phyloP scores from a whole-genome alignment of 2,329 filamentous ascomycete genomes.

The Didymella glomerata region DNA sequence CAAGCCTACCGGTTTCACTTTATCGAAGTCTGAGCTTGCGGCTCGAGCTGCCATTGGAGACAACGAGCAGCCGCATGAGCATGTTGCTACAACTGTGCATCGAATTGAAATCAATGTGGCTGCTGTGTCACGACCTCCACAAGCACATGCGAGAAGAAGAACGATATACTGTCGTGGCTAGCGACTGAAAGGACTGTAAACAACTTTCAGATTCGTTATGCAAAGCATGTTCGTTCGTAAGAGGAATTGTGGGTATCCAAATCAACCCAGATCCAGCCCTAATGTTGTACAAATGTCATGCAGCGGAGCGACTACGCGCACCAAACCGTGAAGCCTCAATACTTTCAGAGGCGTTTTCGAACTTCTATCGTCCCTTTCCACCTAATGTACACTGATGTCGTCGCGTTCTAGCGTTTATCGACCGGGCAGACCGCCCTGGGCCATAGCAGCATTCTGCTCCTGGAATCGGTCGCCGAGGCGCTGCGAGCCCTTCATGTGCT shows the following conservation, averaged over 20 bases:
- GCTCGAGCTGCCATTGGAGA: not conserved
- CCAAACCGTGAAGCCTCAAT: not conserved
- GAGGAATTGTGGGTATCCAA: constrained; percentile 21
- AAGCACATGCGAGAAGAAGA: not conserved
- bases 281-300: constrained; percentile 25
- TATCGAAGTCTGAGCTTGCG: not conserved
- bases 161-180: not conserved
- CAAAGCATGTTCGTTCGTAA: constrained; percentile 16
- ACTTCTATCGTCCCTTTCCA: not conserved
- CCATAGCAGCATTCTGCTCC: constrained; percentile 74
- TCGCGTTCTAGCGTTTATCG: constrained; percentile 39
- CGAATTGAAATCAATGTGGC: not conserved
- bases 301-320: constrained; percentile 11
- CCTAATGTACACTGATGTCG: constrained; percentile 16
- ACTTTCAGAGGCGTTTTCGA: not conserved
- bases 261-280: constrained; percentile 20
- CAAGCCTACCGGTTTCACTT: not conserved
- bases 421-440: constrained; percentile 65
- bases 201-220: constrained; percentile 9
- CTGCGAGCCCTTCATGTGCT: constrained; percentile 91
- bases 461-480: constrained; percentile 91
- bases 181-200: not conserved
- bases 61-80: not conserved
- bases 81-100: not conserved
- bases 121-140: not conserved